Conservation (phyloP, 768 basidiomycete species). For the Coprinopsis cinerea region DNA sequence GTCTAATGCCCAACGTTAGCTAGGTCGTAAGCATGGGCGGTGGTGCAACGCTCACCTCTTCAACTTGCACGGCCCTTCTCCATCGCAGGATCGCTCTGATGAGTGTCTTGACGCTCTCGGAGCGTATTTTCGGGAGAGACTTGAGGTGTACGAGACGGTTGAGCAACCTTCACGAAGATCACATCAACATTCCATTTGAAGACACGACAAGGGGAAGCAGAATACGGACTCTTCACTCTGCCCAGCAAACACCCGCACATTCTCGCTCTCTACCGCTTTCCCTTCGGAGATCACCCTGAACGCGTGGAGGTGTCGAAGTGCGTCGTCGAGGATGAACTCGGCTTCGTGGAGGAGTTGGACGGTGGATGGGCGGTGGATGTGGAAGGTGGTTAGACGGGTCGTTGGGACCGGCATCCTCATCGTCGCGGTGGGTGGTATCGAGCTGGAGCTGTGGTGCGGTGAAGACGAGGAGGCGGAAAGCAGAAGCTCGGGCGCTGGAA, state of each 20-base stretch:
- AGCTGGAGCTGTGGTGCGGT: too few species aligned
- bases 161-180: not conserved
- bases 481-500: too few species aligned
- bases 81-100: not conserved
- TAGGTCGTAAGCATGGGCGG: not conserved
- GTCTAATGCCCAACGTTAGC: too few species aligned
- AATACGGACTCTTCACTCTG: not conserved
- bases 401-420: too few species aligned
- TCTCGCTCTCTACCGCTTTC: too few species aligned
- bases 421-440: too few species aligned
- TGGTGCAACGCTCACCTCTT: not conserved
- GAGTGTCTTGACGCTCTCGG: not conserved
- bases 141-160: not conserved
- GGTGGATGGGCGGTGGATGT: too few species aligned
- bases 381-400: too few species aligned
- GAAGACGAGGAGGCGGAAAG: too few species aligned
- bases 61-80: not conserved
- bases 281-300: not conserved
- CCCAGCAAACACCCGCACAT: not conserved
- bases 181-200: not conserved
- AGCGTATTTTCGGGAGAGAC: not conserved
- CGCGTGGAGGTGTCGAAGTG: not conserved
- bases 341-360: not conserved
- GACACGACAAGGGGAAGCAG: not conserved
- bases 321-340: not conserved